Evolutionary conservation across 139 green algal genomes (phyloP).

Genomic region (Ettlia oleoabundans): DNA sequence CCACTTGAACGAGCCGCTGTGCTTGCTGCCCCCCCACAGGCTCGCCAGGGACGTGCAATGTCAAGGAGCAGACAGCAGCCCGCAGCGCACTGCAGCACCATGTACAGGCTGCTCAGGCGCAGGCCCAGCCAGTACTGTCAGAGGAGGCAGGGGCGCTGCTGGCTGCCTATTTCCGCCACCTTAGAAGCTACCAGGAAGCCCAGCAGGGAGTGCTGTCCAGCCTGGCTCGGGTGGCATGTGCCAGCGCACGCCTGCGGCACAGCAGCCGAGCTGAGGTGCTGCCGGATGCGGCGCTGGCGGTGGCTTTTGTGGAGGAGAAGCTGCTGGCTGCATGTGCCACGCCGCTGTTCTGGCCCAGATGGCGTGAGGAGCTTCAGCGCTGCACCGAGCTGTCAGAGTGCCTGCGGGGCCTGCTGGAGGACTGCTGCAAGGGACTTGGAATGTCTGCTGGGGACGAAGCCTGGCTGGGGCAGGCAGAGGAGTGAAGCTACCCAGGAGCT

Average conservation of each 20-base stretch:
- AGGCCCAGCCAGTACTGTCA: constrained; percentile 16
- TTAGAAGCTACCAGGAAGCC: not conserved
- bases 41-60: not conserved
- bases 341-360: constrained; percentile 12
- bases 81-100: not conserved
- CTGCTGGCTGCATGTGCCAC: not conserved
- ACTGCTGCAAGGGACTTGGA: not conserved
- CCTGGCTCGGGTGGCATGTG: constrained; percentile 37
- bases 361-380: constrained; percentile 9
- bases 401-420: constrained; percentile 14
- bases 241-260: constrained; percentile 34
- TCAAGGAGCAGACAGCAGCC: not conserved
- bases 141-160: constrained; percentile 31
- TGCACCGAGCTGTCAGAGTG: constrained; percentile 21
- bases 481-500: not conserved
- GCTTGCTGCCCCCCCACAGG: too few species aligned
- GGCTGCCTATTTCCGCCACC: constrained; percentile 30
- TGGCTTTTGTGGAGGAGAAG: constrained; percentile 34
- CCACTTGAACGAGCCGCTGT: too few species aligned
- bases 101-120: not conserved
- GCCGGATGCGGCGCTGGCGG: constrained; percentile 40
- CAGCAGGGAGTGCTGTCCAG: constrained; percentile 19
- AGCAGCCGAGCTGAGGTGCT: constrained; percentile 5
- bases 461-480: not conserved
- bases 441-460: not conserved